Base-by-base conservation (phyloP, 192 early-diverging fungal species). In the Chytriomyces confervae region DNA sequence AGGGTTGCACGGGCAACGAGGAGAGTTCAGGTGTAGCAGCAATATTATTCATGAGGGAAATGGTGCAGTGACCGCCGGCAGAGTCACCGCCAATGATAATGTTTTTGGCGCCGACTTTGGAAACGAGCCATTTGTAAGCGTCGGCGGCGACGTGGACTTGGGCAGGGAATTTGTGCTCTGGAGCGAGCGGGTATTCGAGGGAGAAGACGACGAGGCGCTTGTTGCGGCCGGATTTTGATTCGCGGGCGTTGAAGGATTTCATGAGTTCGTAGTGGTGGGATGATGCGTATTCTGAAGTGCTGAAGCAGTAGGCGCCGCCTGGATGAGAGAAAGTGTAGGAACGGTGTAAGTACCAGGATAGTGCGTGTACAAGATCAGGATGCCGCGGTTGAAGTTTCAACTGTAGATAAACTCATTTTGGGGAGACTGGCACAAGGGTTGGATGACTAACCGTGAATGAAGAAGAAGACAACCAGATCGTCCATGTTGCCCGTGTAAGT, bases 71-170 rank as follows among this genome's bases (percentile, higher is more conserved):
- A 3, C 57, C 81, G 48, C 81, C 81, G 36, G 81, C 81, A 47
- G 71, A 76, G 62, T 82, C 81, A 48, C 81, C 81, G 29, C 79
- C 79, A 49, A 80, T 45, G 20, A 76, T 53, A 67, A 80, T 76
- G 5, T 80, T 62, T 67, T 47, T 44, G 18, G 24, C 44, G 36
- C 62, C 72, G 36, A 77, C 79, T 36, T 80, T 60, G 9, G 61
- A 24, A 36, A 36, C 29, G 36, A 80, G 48, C 79, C 79, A 80
- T 9, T 44, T 8, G 43, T 72, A 72, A 61, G 79, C 72, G 46
- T 60, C 60, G 9, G 66, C 72, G 44, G 66, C 73, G 13, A 73
- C 47, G 65, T 80, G 45, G 5, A 80, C 6, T 23, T 62, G 62
- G 9, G 49, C 71, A 44, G 79, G 71, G 63, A 65, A 77, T 53